These are phyloP conservation scores for Kockiozyma suomiensis DNA, from an alignment of 805 yeast genomes.

Conservation along the genomic window DNA sequence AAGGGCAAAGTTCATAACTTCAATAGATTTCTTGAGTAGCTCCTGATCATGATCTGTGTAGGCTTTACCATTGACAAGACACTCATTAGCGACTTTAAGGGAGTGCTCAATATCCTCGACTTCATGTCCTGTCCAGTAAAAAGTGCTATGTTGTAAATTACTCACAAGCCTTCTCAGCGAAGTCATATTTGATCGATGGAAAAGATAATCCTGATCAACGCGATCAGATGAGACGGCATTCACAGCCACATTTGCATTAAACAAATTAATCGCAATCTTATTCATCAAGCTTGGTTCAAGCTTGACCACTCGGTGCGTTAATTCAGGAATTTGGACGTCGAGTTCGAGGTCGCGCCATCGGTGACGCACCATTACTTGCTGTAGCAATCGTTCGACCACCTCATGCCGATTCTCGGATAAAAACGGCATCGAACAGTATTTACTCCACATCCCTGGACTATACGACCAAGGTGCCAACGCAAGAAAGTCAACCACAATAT, in stretches of 20 bases:
- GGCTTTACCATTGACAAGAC: constrained; percentile 44
- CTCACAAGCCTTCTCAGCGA: constrained; percentile 60
- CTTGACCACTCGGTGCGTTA: constrained; percentile 60
- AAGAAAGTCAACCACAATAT: constrained; percentile 55
- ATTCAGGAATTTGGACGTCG: constrained; percentile 60
- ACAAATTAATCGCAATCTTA: constrained; percentile 61
- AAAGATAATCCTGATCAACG: constrained; percentile 69
- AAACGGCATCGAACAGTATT: constrained; percentile 54
- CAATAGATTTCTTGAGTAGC: constrained; percentile 51
- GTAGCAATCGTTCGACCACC: constrained; percentile 47
- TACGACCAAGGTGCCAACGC: constrained; percentile 61
- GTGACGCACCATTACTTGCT: constrained; percentile 60
- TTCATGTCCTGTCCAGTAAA: constrained; percentile 76
- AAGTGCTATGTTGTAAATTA: constrained; percentile 66
- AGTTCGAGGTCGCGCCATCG: constrained; percentile 54
- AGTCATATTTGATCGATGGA: constrained; percentile 58
- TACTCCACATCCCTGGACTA: constrained; percentile 53
- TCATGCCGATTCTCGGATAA: constrained; percentile 35
- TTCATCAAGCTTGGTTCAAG: constrained; percentile 66
- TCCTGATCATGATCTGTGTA: constrained; percentile 43
- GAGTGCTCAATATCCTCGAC: constrained; percentile 59
- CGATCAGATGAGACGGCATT: constrained; percentile 76
- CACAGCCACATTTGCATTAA: constrained; percentile 67
- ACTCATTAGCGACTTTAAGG: constrained; percentile 51
- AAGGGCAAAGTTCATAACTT: constrained; percentile 54